These are phyloP conservation scores for Neofusicoccum umdonicola DNA, from an alignment of 2,329 filamentous ascomycete genomes.

Conservation along the genomic window DNA sequence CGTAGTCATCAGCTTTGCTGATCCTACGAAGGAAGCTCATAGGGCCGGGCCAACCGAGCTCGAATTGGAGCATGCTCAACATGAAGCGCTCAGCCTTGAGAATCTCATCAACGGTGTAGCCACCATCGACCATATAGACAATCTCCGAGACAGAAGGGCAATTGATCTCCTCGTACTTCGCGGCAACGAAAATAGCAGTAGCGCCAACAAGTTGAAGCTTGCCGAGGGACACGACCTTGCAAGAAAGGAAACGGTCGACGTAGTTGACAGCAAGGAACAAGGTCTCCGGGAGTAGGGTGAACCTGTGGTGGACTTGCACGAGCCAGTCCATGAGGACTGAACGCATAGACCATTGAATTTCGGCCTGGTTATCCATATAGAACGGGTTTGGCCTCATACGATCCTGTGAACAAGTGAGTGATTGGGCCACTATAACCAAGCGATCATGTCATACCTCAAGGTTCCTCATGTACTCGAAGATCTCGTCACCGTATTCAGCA, in stretches of 20 bases:
- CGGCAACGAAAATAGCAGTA: slow-evolving; percentile 90
- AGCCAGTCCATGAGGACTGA: slow-evolving; percentile 97
- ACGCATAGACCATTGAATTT: slow-evolving; percentile 99
- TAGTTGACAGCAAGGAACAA: slow-evolving; percentile 95
- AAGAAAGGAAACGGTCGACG: slow-evolving; percentile 91
- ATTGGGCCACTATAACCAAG: neutral
- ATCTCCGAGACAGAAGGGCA: slow-evolving; percentile 94
- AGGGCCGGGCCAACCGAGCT: slow-evolving; percentile 95
- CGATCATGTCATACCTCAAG: slow-evolving; percentile 65
- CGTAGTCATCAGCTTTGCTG: slow-evolving; percentile 98
- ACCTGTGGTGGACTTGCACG: slow-evolving; percentile 91
- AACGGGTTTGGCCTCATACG: slow-evolving; percentile 81
- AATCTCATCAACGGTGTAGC: slow-evolving; percentile 87
- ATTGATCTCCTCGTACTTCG: slow-evolving; percentile 99
- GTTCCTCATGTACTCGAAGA: slow-evolving; percentile 86
- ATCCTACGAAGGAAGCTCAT: slow-evolving; percentile 97
- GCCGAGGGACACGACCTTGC: slow-evolving; percentile 89
- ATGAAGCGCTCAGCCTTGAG: slow-evolving; percentile 97
- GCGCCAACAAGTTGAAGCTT: slow-evolving; percentile 96
- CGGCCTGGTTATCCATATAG: slow-evolving; percentile 97
- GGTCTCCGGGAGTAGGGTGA: slow-evolving; percentile 87
- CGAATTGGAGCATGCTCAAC: slow-evolving; percentile 93
- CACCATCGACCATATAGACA: slow-evolving; percentile 95
- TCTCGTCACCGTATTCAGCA: slow-evolving; percentile 92
- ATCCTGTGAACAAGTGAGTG: slow-evolving; percentile 47